These are phyloP conservation scores for Camelina neglecta DNA, from an alignment of 345 rosid genomes.

Conservation along the genomic window DNA sequence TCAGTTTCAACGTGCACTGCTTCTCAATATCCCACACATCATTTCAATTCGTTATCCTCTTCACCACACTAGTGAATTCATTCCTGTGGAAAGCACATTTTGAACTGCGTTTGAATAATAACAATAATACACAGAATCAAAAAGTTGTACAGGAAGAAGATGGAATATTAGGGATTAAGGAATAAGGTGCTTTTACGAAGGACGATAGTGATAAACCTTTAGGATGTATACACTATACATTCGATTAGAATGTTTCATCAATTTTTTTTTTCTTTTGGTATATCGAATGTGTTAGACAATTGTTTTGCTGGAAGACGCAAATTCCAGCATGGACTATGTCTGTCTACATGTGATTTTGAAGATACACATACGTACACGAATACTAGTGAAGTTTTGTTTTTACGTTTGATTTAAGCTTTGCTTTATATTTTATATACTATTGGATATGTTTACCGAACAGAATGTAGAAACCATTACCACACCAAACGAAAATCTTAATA, in stretches of 20 bases:
- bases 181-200: conserved; percentile 19
- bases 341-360: too few species aligned
- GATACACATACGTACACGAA: too few species aligned
- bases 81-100: conserved; percentile 17
- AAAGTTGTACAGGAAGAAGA: conserved; percentile 26
- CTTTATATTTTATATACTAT: too few species aligned
- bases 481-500: background rate
- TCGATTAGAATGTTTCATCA: too few species aligned
- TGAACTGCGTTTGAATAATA: background rate
- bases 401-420: too few species aligned
- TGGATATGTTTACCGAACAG: too few species aligned
- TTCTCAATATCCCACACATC: conserved; percentile 13
- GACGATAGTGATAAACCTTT: background rate
- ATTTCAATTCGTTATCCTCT: conserved; percentile 10
- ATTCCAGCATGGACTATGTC: too few species aligned
- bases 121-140: background rate
- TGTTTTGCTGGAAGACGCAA: too few species aligned
- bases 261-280: too few species aligned
- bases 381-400: too few species aligned
- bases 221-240: background rate
- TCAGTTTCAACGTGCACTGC: conserved; percentile 25
- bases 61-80: background rate
- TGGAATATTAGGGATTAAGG: conserved; percentile 30
- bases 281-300: too few species aligned
- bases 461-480: too few species aligned